Conservation (phyloP, 179 eudicot genomes). For the Silene coronaria region DNA sequence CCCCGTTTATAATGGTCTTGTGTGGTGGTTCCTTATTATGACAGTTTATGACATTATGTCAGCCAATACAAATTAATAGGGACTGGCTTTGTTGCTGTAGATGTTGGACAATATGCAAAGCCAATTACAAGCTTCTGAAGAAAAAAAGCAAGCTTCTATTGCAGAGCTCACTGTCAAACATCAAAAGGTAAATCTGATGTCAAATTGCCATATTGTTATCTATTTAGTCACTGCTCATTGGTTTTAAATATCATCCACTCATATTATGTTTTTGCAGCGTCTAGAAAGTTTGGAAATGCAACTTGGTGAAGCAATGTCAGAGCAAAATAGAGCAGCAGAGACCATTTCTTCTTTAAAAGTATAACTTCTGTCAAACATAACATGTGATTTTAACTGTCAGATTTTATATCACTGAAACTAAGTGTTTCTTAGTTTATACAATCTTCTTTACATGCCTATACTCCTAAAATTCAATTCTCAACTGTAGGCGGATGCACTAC, state of each 20-base stretch:
- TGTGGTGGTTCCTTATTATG: background rate
- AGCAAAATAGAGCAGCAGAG: constrained; percentile 78
- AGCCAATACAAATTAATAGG: constrained; percentile 6
- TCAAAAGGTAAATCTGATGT: constrained; percentile 59
- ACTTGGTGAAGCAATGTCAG: constrained; percentile 70
- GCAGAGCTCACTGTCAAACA: constrained; percentile 79
- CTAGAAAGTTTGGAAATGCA: constrained; percentile 79
- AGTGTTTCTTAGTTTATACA: background rate
- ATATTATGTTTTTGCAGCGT: constrained; percentile 45
- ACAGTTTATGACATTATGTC: background rate
- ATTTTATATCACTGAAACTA: background rate
- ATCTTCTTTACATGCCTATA: background rate
- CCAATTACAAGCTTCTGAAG: constrained; percentile 70
- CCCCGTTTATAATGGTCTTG: background rate
- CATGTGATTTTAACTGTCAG: background rate
- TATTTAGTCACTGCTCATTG: background rate
- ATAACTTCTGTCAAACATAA: constrained; percentile 16
- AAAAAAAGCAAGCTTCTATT: constrained; percentile 63
- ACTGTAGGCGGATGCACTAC: background rate
- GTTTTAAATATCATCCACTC: constrained; percentile 14
- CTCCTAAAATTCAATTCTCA: background rate
- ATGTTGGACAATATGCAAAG: constrained; percentile 74
- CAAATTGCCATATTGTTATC: background rate
- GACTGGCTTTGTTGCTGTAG: constrained; percentile 32
- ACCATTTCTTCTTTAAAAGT: constrained; percentile 87